Evolutionary conservation across 345 rosid species (phyloP).

Genomic region (Anastatica hierochuntica): DNA sequence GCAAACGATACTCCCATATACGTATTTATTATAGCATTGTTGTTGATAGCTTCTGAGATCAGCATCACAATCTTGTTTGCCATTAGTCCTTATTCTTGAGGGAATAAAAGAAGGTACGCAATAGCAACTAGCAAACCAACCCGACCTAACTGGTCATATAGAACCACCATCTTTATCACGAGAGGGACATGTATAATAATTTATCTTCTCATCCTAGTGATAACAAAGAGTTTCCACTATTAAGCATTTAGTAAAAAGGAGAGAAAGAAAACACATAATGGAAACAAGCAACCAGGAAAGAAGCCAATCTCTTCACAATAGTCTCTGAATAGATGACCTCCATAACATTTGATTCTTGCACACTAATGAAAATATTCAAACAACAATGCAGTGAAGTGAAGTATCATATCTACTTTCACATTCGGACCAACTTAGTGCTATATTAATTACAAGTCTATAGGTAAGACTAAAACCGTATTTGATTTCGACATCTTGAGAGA

Average conservation of each 20-base stretch:
- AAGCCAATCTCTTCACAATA: no score
- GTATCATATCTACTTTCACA: not conserved
- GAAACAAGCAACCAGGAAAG: no score
- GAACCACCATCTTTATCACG: not conserved
- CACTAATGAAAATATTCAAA: no score
- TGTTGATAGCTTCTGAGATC: conserved; percentile 41
- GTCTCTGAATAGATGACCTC: no score
- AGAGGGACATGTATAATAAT: not conserved
- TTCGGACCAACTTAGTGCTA: no score
- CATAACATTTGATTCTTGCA: no score
- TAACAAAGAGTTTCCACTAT: not conserved
- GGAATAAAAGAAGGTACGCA: not conserved
- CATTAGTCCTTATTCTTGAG: not conserved
- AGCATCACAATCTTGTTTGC: conserved; percentile 33
- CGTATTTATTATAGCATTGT: conserved; percentile 42
- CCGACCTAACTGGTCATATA: not conserved
- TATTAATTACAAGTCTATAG: no score
- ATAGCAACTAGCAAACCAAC: not conserved
- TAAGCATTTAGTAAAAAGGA: not conserved
- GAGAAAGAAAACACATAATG: not conserved
- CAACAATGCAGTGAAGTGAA: no score
- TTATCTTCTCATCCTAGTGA: not conserved
- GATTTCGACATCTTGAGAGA: no score
- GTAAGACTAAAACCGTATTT: no score
- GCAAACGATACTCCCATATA: conserved; percentile 42